A percentile compares a stretch with the other conserved stretches of the same genome.
Conservation (phyloP, 2,329 filamentous ascomycete species). For the Colletotrichum nymphaeae region DNA sequence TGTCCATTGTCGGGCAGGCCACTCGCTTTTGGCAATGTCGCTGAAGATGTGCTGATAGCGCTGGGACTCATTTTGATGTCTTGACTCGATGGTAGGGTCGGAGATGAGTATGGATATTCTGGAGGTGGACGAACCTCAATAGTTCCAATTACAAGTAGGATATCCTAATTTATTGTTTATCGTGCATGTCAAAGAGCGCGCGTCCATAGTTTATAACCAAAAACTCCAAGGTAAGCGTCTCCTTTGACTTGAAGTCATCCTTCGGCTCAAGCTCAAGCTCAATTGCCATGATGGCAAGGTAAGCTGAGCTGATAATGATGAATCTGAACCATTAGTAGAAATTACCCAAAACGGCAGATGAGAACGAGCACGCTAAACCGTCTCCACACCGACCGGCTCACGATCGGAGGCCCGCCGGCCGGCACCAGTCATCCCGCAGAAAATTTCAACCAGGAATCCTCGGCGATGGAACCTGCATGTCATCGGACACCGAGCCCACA, state of each 20-base stretch:
- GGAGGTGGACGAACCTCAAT: no score
- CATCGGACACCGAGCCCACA: neutral
- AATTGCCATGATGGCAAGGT: no score
- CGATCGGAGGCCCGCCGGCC: neutral
- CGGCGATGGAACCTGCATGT: neutral
- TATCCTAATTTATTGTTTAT: no score
- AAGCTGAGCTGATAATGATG: neutral
- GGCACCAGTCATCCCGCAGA: neutral
- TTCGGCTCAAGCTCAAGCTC: no score
- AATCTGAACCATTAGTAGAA: neutral
- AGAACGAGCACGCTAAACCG: neutral
- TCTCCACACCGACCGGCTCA: neutral
- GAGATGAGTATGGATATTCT: neutral
- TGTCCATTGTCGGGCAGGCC: slow-evolving; percentile 43
- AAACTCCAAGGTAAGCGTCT: neutral
- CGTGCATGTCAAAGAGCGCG: no score
- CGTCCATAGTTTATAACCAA: no score
- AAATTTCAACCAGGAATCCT: neutral
- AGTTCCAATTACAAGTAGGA: no score
- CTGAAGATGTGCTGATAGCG: neutral
- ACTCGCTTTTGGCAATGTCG: neutral
- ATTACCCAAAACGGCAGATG: neutral
- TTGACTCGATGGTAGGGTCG: neutral
- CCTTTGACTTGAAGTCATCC: neutral
- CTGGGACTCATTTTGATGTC: neutral